Conservation (phyloP, 108 stramenopile genomes). For the Skeletonema costatum region DNA sequence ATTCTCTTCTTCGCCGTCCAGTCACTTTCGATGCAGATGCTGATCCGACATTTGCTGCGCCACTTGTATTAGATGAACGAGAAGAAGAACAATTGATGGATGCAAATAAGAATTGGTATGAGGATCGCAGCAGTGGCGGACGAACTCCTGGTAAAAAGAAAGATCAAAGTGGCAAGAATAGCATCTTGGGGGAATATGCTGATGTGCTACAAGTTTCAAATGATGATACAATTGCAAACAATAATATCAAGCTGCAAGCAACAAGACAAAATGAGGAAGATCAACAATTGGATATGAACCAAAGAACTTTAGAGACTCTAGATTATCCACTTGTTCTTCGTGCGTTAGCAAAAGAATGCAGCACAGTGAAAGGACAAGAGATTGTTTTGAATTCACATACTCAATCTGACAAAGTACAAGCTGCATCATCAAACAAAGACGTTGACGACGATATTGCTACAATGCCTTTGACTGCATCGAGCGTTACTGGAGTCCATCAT, state of each 20-base stretch:
- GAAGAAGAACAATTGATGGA: neutral
- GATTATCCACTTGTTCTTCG: slow-evolving; percentile 69
- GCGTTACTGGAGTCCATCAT: slow-evolving; percentile 49
- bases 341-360: slow-evolving; percentile 60
- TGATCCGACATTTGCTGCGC: slow-evolving; percentile 67
- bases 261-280: slow-evolving; percentile 18
- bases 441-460: slow-evolving; percentile 7
- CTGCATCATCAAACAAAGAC: neutral
- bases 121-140: neutral
- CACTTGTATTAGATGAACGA: slow-evolving; percentile 46
- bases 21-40: slow-evolving; percentile 63
- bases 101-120: slow-evolving; percentile 27
- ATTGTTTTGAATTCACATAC: slow-evolving; percentile 28
- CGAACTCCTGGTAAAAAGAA: neutral
- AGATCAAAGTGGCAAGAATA: neutral
- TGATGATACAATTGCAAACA: slow-evolving; percentile 5
- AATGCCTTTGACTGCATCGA: slow-evolving; percentile 57
- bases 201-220: neutral
- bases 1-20: slow-evolving; percentile 73
- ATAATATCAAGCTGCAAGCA: slow-evolving; percentile 6
- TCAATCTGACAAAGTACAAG: neutral
- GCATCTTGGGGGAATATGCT: slow-evolving; percentile 7
- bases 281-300: slow-evolving; percentile 58
- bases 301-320: slow-evolving; percentile 70
- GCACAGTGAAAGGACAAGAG: slow-evolving; percentile 50